Evolutionary conservation across 768 basidiomycete genomes (phyloP), one percentile per base, ranked within the genome.

Genomic region (Austroboletus eburneus): DNA sequence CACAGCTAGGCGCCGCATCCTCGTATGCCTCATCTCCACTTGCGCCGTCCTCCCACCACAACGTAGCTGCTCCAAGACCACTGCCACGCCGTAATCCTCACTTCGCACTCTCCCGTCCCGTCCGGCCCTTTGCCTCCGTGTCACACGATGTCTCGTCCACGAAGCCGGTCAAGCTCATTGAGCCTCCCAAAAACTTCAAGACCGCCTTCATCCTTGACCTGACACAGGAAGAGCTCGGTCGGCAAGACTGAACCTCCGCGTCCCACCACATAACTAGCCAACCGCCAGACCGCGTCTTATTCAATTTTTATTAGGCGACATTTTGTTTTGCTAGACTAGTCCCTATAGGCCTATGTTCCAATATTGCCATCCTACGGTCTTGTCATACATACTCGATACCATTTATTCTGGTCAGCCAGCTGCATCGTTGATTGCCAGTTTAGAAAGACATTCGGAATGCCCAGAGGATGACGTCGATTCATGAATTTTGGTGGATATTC

Each of bases 201-300:
- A 72, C 73, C 39, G 79, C 78, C 32, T 91, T 90, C 57, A 72
- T 85, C 50, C 79, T 92, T 43, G 77, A 91, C 66, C 75, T 92
- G 47, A 90, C 89, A 0, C 89, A 89, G 63, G 87, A 80, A 8
- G 89, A 92, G 64, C 76, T 92, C 63, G 78, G 86, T 65, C 73
- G 87, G 58, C 83, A 82, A 66, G 76, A 78, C 54, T 78, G 61
- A 71, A 35, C 27, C 29, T 29, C 29, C n/a, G n/a, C n/a, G n/a
- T n/a, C n/a, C n/a, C n/a, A n/a, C n/a, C n/a, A n/a, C n/a, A n/a
- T n/a, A n/a, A n/a, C n/a, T n/a, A n/a, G n/a, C n/a, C n/a, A n/a
- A n/a, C n/a, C n/a, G n/a, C n/a, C n/a, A n/a, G n/a, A n/a, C n/a
- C n/a, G n/a, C n/a, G n/a, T n/a, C n/a, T n/a, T n/a, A n/a, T 54